These are phyloP conservation scores for Themeda triandra DNA, from an alignment of 176 grass and related monocot genomes.

Conservation along the genomic window DNA sequence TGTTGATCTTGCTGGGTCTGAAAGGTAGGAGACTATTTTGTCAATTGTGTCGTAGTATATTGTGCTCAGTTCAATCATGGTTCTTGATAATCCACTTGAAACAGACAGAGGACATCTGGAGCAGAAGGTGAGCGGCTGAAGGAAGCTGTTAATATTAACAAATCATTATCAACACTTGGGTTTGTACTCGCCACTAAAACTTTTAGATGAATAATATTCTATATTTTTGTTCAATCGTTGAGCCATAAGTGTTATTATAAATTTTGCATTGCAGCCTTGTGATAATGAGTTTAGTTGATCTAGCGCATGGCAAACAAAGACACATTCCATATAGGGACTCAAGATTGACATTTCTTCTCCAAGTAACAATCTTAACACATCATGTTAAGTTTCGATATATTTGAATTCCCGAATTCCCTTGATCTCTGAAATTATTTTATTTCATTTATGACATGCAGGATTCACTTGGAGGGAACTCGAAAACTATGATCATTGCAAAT, in stretches of 20 bases:
- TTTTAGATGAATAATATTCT: constrained; percentile 16
- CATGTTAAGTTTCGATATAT: constrained; percentile 22
- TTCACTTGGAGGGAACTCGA: constrained; percentile 96
- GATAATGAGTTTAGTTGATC: constrained; percentile 95
- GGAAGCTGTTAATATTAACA: constrained; percentile 96
- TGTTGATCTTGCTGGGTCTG: constrained; percentile 95
- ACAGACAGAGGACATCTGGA: constrained; percentile 94
- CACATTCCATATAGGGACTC: constrained; percentile 98
- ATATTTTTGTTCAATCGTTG: neutral
- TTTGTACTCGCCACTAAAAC: constrained; percentile 13
- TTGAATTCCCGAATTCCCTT: neutral
- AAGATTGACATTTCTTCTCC: constrained; percentile 97
- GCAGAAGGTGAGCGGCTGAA: constrained; percentile 95
- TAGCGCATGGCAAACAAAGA: constrained; percentile 79
- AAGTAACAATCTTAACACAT: constrained; percentile 46
- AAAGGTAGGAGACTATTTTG: constrained; percentile 52
- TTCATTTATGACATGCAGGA: constrained; percentile 49
- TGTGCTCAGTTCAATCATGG: neutral
- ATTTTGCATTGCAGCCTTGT: constrained; percentile 74
- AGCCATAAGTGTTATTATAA: constrained; percentile 9
- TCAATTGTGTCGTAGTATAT: neutral
- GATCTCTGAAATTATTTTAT: constrained; percentile 15
- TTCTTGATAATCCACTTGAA: constrained; percentile 43
- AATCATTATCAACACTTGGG: constrained; percentile 96
- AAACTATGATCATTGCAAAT: constrained; percentile 99